Evolutionary conservation across 805 yeast genomes (phyloP).

Genomic region (Kodamaea laetipori): DNA sequence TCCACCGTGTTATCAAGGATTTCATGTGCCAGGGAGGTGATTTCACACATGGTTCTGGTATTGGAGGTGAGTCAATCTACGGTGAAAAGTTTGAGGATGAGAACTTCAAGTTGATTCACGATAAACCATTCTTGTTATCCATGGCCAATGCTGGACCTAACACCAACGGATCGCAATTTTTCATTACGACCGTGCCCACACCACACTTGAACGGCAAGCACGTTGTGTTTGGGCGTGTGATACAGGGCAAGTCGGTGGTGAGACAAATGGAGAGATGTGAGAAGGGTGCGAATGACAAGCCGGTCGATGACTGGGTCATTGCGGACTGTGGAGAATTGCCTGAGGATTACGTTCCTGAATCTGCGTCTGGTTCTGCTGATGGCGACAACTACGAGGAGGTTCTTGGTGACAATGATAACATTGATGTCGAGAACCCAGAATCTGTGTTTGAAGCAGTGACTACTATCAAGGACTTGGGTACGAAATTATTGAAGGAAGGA

Average conservation of each 20-base stretch:
- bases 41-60: constrained; percentile 46
- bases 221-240: constrained; percentile 91
- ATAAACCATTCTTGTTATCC: constrained; percentile 81
- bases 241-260: constrained; percentile 77
- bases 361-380: constrained; percentile 56
- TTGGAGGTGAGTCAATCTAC: constrained; percentile 48
- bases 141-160: constrained; percentile 98
- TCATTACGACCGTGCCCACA: constrained; percentile 88
- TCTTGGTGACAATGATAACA: constrained; percentile 70
- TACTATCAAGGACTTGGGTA: constrained; percentile 74
- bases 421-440: constrained; percentile 60
- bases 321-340: constrained; percentile 79
- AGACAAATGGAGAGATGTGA: constrained; percentile 73
- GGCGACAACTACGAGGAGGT: constrained; percentile 79
- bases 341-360: constrained; percentile 54
- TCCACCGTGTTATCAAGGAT: constrained; percentile 86
- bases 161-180: constrained; percentile 95
- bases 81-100: constrained; percentile 81
- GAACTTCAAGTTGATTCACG: constrained; percentile 74
- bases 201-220: constrained; percentile 96
- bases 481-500: constrained; percentile 68
- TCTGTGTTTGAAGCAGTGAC: constrained; percentile 67
- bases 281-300: constrained; percentile 70
- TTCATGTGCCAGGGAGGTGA: constrained; percentile 97
- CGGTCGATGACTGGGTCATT: constrained; percentile 68